These are phyloP conservation scores for Punica granatum DNA, from an alignment of 345 rosid genomes.

Conservation along the genomic window DNA sequence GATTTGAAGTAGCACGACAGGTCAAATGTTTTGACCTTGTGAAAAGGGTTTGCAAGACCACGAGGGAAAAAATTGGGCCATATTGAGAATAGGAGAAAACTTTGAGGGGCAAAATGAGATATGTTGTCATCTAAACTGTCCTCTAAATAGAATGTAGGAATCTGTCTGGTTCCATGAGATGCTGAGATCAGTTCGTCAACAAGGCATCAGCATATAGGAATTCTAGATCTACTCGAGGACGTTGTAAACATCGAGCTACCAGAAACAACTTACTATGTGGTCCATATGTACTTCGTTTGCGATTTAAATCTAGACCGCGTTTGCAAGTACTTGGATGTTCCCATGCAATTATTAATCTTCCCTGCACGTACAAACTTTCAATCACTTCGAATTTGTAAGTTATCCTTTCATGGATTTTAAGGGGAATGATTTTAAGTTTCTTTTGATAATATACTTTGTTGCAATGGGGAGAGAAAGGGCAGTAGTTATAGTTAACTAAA, in stretches of 20 bases:
- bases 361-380: background rate
- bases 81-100: background rate
- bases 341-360: background rate
- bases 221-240: background rate
- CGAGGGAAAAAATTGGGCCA: background rate
- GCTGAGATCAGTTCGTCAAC: too few relatives aligned
- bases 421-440: background rate
- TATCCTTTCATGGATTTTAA: background rate
- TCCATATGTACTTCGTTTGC: background rate
- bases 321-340: background rate
- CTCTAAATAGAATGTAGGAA: background rate
- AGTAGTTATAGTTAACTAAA: slow-evolving; percentile 1
- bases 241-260: background rate
- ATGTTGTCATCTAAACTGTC: background rate
- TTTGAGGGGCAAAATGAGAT: background rate
- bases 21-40: too few relatives aligned
- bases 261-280: background rate
- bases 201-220: too few relatives aligned
- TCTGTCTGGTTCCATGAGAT: too few relatives aligned
- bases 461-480: background rate
- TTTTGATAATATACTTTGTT: background rate
- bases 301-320: background rate
- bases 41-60: too few relatives aligned
- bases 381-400: background rate
- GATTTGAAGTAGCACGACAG: too few relatives aligned